Base-by-base conservation (phyloP, 208 protist species). In the Herpetomonas samuelpessoai region DNA sequence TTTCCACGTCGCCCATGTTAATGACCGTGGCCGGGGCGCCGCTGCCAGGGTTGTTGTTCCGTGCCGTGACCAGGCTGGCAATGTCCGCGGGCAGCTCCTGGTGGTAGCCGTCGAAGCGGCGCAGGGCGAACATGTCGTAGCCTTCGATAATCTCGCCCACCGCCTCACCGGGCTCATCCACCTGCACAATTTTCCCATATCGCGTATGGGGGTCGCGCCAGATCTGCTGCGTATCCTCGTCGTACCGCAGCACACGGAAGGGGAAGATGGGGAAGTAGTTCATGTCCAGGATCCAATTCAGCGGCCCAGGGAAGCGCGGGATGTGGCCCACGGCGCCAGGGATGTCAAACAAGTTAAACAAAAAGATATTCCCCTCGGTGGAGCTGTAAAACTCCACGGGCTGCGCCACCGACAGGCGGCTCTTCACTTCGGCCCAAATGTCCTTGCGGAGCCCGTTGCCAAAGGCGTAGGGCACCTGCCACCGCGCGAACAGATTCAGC, bases 371-470 rank as follows among this genome's bases (percentile, higher is more conserved):
- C 22, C 81, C 81, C 55, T 97, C 93, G 1, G 93, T 96, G 41
- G 84, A 75, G 56, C 75, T 92, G 69, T 97, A 97, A 44, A 96
- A 92, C 63, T 97, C 91, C 6, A 78, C 70, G 0, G 91, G 73
- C 24, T 83, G 65, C 0, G 63, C 44, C 16, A 96, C 66, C 62
- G 66, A 51, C 28, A 94, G 71, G 22, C 73, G 54, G 9, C 35
- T 31, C 46, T 79, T 73, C 54, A 88, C 85, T 35, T 81, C 65
- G 0, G 39, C 16, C 91, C 93, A 97, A 19, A 97, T 84, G 50
- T 96, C 89, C n/a, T 71, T 63, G 0, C 91, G 76, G 14, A 97
- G 65, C 3, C 93, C 93, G 65, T 97, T 97, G 51, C 93, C 93
- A 35, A 95, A 77, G 1, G 86, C 84, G 51, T 93, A 65, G 16